Base-by-base conservation (phyloP, 163 green algal genomes). In the Chlamydomonas reinhardtii region DNA sequence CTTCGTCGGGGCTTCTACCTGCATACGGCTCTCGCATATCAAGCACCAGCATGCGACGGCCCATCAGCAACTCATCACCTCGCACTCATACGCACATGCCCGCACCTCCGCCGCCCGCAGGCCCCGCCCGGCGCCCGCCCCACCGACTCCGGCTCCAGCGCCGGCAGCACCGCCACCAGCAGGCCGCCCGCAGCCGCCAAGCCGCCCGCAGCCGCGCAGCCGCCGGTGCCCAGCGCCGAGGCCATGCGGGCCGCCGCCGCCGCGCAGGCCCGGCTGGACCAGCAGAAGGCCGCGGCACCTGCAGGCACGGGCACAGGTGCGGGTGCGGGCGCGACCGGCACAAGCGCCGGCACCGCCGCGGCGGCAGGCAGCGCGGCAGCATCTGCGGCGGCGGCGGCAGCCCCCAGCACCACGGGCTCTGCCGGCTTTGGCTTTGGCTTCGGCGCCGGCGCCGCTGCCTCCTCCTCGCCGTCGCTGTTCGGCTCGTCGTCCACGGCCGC, bases 81-180 rank as follows among this genome's bases (percentile, higher is more conserved):
- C n/a, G n/a, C 43, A 54, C 43, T 6, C 43, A 11, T 14, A 56
- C 48, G 12, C 19, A 56, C 48, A 56, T 14, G 48, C 48, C 6
- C 48, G 12, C 48, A 9, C 39, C 25, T 76, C 71, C 3, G 62
- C 6, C 4, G 25, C 35, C 35, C 35, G 9, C 77, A 84, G 77
- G 65, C 11, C 2, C 37, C 35, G 8, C 52, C 79, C 24, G 24
- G 56, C 2, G 70, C 80, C 17, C 75, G 80, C 34, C 80, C 80
- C 27, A 86, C 80, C 19, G 80, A 86, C 70, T 86, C 80, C 0
- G 80, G 80, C 8, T 86, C 80, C 35, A 80, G 70, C 39, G 80
- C 80, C 17, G 70, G 70, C 56, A 80, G 70, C 35, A 86, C 80
- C 4, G 80, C 80, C 34, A 86, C 80, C 35, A 80, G 70, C 69